Base-by-base conservation (phyloP, 192 early-diverging fungal genomes). In the Coemansia reversa region DNA sequence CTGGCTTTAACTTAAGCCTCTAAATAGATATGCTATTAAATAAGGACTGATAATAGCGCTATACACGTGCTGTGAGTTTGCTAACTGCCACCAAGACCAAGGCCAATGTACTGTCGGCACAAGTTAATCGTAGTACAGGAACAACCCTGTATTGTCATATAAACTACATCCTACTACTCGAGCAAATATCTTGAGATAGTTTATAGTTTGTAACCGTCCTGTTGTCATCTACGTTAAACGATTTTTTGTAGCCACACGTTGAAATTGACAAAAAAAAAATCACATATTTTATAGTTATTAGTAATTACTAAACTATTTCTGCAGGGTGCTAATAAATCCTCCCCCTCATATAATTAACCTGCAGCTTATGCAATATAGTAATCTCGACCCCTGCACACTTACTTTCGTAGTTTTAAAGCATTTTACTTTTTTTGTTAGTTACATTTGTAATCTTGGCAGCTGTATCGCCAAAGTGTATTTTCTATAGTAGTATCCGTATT, bases 311-410 rank as follows among this genome's bases (percentile, higher is more conserved):
- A 45, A 45, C 39, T 45, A 45, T 45, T 45, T 45, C 39, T 45
- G 39, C 39, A 45, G 39, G 39, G 9, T 12, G 14, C 39, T 45
- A 45, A 16, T 45, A 45, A 45, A 45, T 1, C 14, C 9, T 45
- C 3, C 1, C 39, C 39, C 39, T 45, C 39, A 45, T 45, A 45
- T 45, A 16, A 45, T 45, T 45, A 45, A 45, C 39, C 39, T 45
- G 39, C 39, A 53, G 23, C 22, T 53, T 53, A 29, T 53, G 52
- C 52, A 53, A 27, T 53, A 53, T 53, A 53, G 52, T 14, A 11
- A 53, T n/a, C 8, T 53, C 8, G 4, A 53, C 28, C 24, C 5
- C 9, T 24, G 23, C n/a, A 22, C 14, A n/a, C 52, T 23, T 53
- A n/a, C 12, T 53, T 53, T 53, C 16, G 39, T 12, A 16, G 12